Evolutionary conservation across 192 early-diverging fungal genomes (phyloP).

Genomic region (Coemansia sp.): DNA sequence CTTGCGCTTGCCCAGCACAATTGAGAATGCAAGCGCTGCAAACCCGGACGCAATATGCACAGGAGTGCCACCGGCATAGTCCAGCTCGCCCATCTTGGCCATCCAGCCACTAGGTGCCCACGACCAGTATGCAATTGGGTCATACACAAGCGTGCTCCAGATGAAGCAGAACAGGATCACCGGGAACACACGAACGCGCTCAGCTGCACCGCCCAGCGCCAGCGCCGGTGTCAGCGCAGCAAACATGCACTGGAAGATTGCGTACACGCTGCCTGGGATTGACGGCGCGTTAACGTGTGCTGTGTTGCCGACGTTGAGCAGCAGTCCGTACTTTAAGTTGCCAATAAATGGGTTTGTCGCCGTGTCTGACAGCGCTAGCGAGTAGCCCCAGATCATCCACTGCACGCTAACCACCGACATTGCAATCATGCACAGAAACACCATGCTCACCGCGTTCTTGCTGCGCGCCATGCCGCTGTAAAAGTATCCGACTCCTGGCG

Average conservation of each 20-base stretch:
- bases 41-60: constrained; percentile 92
- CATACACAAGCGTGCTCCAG: constrained; percentile 92
- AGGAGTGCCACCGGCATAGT: constrained; percentile 97
- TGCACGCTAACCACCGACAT: constrained; percentile 86
- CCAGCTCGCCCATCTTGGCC: constrained; percentile 74
- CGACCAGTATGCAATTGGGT: constrained; percentile 94
- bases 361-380: constrained; percentile 78
- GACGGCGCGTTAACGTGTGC: constrained; percentile 57
- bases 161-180: constrained; percentile 88
- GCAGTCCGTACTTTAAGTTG: constrained; percentile 73
- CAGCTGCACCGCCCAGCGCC: constrained; percentile 87
- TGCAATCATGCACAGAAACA: constrained; percentile 79
- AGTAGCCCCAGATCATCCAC: constrained; percentile 92
- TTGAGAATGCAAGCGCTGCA: constrained; percentile 84
- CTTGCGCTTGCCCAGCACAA: constrained; percentile 80
- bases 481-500: constrained; percentile 92
- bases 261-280: constrained; percentile 77
- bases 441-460: constrained; percentile 90
- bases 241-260: constrained; percentile 90
- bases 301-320: constrained; percentile 61
- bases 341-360: constrained; percentile 73
- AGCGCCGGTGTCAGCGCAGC: constrained; percentile 89
- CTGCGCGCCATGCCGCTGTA: constrained; percentile 92
- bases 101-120: constrained; percentile 90
- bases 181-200: constrained; percentile 83